phyloP scores from a whole-genome alignment of 202 grass and related monocot genomes.

The Brachypodium distachyon region DNA sequence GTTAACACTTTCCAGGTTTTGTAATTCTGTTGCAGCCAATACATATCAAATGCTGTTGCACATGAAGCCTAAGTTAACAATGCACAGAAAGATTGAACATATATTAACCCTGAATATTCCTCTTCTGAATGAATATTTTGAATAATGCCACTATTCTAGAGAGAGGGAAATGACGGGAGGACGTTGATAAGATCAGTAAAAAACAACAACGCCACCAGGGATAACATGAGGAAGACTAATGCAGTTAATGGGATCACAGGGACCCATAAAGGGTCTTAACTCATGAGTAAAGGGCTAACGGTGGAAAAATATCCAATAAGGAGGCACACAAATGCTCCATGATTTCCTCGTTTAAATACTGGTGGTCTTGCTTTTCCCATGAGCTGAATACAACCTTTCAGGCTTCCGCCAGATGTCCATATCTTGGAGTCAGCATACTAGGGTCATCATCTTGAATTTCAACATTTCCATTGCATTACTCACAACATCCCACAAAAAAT shows the following conservation, averaged over 20 bases:
- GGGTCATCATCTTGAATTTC: not conserved
- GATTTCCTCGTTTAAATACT: not conserved
- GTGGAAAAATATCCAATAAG: not conserved
- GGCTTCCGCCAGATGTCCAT: too few species aligned
- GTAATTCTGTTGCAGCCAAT: not conserved
- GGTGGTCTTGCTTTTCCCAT: not conserved
- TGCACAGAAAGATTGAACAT: not conserved
- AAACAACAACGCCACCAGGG: not conserved
- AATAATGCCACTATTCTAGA: not conserved
- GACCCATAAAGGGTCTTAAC: not conserved
- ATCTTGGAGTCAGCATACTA: not conserved
- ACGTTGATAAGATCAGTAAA: not conserved
- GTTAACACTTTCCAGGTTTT: not conserved
- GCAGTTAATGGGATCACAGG: not conserved
- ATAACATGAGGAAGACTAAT: not conserved
- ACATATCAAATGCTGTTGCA: not conserved
- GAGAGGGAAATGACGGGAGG: not conserved
- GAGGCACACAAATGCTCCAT: not conserved
- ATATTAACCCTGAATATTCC: not conserved
- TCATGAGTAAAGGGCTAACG: not conserved
- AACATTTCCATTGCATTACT: not conserved
- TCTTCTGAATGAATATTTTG: not conserved
- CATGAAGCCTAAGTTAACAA: not conserved
- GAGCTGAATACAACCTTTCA: not conserved
- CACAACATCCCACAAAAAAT: not conserved